A percentile compares a stretch with the other conserved stretches of the same genome.
Evolutionary conservation across 2,329 filamentous ascomycete species (phyloP).

Genomic region (Colletotrichum incanum): DNA sequence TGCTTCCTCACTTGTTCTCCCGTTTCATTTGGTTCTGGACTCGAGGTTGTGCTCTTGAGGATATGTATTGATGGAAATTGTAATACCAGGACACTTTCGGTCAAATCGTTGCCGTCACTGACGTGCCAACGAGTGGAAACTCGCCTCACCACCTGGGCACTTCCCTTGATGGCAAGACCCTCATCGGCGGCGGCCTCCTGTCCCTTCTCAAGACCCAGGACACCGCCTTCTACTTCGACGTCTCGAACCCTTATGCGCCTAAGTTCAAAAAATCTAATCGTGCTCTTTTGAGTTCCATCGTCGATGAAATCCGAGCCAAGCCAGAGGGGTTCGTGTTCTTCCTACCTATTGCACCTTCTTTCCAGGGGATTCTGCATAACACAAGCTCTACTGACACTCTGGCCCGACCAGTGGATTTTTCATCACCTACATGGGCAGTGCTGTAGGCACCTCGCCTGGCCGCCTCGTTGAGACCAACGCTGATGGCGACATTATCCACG

Average conservation of each 20-base stretch:
- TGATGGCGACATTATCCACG: conserved; percentile 72
- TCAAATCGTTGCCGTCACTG: conserved; percentile 70
- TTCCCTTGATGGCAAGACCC: conserved; percentile 69
- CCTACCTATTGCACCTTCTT: background rate
- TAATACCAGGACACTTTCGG: conserved; percentile 70
- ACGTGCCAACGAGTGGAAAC: conserved; percentile 73
- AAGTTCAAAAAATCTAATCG: conserved; percentile 73
- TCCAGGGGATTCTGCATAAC: background rate
- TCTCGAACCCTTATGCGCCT: conserved; percentile 70
- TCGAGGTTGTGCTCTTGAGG: no score
- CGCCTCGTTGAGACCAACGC: conserved; percentile 74
- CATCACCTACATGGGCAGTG: conserved; percentile 75
- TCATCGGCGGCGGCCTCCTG: conserved; percentile 71
- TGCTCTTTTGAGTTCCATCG: conserved; percentile 71
- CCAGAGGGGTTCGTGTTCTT: conserved; percentile 64
- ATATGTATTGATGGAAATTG: conserved; percentile 2
- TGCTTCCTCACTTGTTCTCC: background rate
- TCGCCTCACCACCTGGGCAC: conserved; percentile 72
- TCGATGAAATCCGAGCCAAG: conserved; percentile 75
- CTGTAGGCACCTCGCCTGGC: conserved; percentile 71
- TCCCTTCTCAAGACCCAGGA: conserved; percentile 74
- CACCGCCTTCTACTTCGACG: conserved; percentile 75
- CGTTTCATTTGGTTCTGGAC: background rate
- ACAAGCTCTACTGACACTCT: background rate
- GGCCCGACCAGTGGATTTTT: conserved; percentile 64